Base-by-base conservation (phyloP, 208 protist genomes). In the Angomonas ambiguus region DNA sequence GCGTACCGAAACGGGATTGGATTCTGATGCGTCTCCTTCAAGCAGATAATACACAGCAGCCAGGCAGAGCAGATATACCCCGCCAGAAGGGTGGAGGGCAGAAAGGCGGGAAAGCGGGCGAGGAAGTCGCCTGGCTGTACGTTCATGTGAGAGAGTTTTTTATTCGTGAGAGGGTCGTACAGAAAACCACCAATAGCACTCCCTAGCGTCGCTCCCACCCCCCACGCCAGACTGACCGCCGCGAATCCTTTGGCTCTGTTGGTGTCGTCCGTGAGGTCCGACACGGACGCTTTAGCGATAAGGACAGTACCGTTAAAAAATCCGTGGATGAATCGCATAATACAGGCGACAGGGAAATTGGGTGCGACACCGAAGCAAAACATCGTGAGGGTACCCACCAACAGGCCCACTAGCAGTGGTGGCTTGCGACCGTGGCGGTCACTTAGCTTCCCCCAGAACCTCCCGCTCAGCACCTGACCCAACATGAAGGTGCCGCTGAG, bases 201-300 rank as follows among this genome's bases (percentile, higher is more conserved):
- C 6, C 87, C 87, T 25, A 93, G 69, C 3, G 88, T 74, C 10
- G 80, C 82, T 13, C 87, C 87, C 0, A 90, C 56, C 16, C 84
- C 80, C 84, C 84, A 93, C 2, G 82, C 84, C 60, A 99, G 96
- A 65, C 94, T 98, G 31, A 99, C 96, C 49, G 98, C 96, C 32
- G 97, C 97, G 62, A 99, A 98, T 41, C 97, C 97, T 57, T 84
- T 80, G 11, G 86, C 79, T 38, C 86, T 73, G 45, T 83, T 91
- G 0, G 85, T 88, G 25, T 71, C 67, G 63, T 93, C 87, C 1
- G 87, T 93, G 30, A 93, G 65, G 59, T 93, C 87, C 32, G 80
- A 77, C 51, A 93, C 90, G 62, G 91, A 80, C 30, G 84, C 88
- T 55, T 93, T 93, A 49, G 87, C 83, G 51, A 83, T 76, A 30